These are phyloP conservation scores for Vigna trinervia DNA, from an alignment of 306 rosid species.

Conservation along the genomic window DNA sequence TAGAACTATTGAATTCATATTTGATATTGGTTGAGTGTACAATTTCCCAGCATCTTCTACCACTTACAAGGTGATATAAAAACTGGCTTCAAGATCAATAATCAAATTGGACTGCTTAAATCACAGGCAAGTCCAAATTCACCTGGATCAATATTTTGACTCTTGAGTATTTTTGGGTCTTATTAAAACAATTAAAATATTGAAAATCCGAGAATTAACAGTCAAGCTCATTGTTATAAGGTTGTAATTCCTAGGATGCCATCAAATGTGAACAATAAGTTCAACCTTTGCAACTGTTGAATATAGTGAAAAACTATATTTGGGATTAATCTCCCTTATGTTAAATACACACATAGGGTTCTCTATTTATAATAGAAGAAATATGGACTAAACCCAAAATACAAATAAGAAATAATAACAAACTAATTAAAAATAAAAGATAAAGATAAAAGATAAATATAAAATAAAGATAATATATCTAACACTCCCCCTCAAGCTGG, in stretches of 20 bases:
- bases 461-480: too few species aligned
- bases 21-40: conserved; percentile 28
- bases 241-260: conserved; percentile 21
- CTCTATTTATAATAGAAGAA: too few species aligned
- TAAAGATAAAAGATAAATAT: too few species aligned
- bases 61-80: conserved; percentile 32
- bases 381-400: too few species aligned
- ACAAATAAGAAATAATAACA: too few species aligned
- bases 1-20: conserved; percentile 30
- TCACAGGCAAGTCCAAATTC: conserved; percentile 38
- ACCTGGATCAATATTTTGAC: conserved; percentile 27
- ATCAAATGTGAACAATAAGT: conserved; percentile 31
- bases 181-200: conserved; percentile 1
- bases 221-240: conserved; percentile 32
- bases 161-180: conserved; percentile 18
- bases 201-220: conserved; percentile 22
- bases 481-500: too few species aligned
- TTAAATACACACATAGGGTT: too few species aligned
- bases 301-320: too few species aligned
- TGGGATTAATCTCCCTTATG: too few species aligned
- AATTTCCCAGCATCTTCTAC: conserved; percentile 38
- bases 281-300: neutral
- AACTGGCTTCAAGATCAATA: conserved; percentile 28
- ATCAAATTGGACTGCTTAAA: conserved; percentile 5
- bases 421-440: too few species aligned